These are phyloP conservation scores for Xerocomellus intermedius DNA, from an alignment of 768 basidiomycete species.

Conservation along the genomic window DNA sequence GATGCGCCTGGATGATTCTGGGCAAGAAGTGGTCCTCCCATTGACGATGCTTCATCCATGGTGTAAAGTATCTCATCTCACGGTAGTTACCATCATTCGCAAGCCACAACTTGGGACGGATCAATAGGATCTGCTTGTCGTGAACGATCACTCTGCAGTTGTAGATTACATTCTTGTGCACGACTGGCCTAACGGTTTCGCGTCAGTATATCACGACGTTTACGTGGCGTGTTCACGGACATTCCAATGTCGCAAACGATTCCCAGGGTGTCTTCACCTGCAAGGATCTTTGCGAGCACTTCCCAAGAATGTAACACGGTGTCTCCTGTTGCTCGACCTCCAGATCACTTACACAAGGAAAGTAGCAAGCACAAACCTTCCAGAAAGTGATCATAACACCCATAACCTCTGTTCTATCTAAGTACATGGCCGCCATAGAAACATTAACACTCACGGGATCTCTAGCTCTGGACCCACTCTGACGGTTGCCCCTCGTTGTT, in stretches of 20 bases:
- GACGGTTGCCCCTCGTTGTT: slow-evolving; percentile 81
- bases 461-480: slow-evolving; percentile 97
- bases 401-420: slow-evolving; percentile 71
- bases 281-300: slow-evolving; percentile 86
- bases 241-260: slow-evolving; percentile 98
- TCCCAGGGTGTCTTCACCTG: slow-evolving; percentile 72
- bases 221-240: slow-evolving; percentile 42
- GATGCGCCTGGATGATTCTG: slow-evolving; percentile 77
- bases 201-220: background rate
- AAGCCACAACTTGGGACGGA: slow-evolving; percentile 99
- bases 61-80: slow-evolving; percentile 85
- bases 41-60: slow-evolving; percentile 88
- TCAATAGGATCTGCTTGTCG: slow-evolving; percentile 83
- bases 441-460: slow-evolving; percentile 63
- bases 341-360: background rate
- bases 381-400: slow-evolving; percentile 95
- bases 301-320: slow-evolving; percentile 98
- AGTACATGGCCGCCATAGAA: background rate
- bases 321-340: slow-evolving; percentile 59
- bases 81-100: slow-evolving; percentile 99
- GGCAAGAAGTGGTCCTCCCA: slow-evolving; percentile 93
- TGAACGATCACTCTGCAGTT: slow-evolving; percentile 93
- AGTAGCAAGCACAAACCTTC: slow-evolving; percentile 58
- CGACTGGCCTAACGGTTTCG: slow-evolving; percentile 69
- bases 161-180: slow-evolving; percentile 98